Percentiles rank a stretch among this genome's conserved stretches.
These are phyloP conservation scores for Verbena officinalis DNA, from an alignment of 257 asterid genomes.

Conservation along the genomic window DNA sequence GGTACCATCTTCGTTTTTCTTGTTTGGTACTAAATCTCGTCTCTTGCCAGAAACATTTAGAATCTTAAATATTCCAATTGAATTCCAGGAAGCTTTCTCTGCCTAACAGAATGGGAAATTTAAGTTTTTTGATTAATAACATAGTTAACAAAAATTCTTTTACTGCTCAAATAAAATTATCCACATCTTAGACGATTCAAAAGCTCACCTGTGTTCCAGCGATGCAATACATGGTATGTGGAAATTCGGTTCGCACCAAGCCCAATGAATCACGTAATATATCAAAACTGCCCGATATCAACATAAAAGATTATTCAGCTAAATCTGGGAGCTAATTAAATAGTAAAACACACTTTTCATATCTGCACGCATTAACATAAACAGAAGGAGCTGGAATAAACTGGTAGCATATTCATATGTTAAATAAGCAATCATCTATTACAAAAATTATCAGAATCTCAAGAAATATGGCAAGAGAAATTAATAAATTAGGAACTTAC, in stretches of 20 bases:
- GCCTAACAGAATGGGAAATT: conserved; percentile 50
- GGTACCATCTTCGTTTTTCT: conserved; percentile 47
- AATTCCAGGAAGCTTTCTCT: conserved; percentile 70
- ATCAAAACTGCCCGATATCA: conserved; percentile 69
- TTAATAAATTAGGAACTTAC: conserved; percentile 29
- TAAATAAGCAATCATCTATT: background rate
- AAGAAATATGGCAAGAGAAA: conserved; percentile 10
- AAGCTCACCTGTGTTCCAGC: conserved; percentile 88
- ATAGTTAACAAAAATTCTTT: background rate
- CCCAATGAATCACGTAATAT: conserved; percentile 83
- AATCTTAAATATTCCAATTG: conserved; percentile 70
- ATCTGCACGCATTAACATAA: background rate
- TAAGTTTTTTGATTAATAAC: conserved; percentile 6
- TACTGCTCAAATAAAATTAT: background rate
- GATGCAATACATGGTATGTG: conserved; percentile 76
- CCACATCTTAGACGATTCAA: background rate
- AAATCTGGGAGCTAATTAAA: background rate
- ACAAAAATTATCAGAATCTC: background rate
- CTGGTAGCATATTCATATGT: background rate
- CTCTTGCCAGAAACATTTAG: conserved; percentile 86
- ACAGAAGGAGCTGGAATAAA: background rate
- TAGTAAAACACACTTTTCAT: background rate
- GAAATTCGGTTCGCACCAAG: conserved; percentile 84
- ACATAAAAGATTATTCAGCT: conserved; percentile 23
- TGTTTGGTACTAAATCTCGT: conserved; percentile 66